phyloP scores from a whole-genome alignment of 2,329 filamentous ascomycete species.

The Colletotrichum echinochloae region DNA sequence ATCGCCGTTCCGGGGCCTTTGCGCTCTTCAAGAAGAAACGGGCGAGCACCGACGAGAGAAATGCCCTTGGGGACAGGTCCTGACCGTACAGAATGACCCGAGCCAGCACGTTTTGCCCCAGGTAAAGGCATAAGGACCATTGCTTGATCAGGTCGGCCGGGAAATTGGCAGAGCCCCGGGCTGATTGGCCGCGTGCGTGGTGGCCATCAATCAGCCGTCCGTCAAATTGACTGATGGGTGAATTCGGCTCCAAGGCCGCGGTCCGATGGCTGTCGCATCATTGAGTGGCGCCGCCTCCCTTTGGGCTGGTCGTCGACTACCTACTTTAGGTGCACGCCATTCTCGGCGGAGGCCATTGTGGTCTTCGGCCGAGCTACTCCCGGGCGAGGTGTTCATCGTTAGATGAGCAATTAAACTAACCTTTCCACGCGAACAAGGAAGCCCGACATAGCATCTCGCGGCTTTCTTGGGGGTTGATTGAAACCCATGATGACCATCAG shows the following conservation, averaged over 20 bases:
- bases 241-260: slow-evolving; percentile 1
- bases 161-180: background rate
- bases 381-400: slow-evolving; percentile 28
- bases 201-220: slow-evolving; percentile 16
- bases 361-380: slow-evolving; percentile 29
- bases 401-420: slow-evolving; percentile 21
- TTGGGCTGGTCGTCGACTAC: slow-evolving; percentile 12
- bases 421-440: slow-evolving; percentile 11
- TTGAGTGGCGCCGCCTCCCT: background rate
- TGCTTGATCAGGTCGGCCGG: slow-evolving; percentile 2
- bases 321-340: slow-evolving; percentile 1
- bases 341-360: slow-evolving; percentile 18
- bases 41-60: slow-evolving; percentile 22
- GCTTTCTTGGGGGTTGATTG: background rate
- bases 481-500: slow-evolving; percentile 5
- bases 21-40: slow-evolving; percentile 16
- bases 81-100: slow-evolving; percentile 12
- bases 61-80: slow-evolving; percentile 1
- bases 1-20: slow-evolving; percentile 19
- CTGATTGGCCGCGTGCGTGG: background rate
- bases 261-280: slow-evolving; percentile 7
- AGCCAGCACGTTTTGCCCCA: slow-evolving; percentile 32
- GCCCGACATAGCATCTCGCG: background rate
- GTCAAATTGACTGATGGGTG: slow-evolving; percentile 13
- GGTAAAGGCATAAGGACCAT: slow-evolving; percentile 25